Evolutionary conservation across 179 eudicot species (phyloP).

Genomic region (Vitellaria paradoxa): DNA sequence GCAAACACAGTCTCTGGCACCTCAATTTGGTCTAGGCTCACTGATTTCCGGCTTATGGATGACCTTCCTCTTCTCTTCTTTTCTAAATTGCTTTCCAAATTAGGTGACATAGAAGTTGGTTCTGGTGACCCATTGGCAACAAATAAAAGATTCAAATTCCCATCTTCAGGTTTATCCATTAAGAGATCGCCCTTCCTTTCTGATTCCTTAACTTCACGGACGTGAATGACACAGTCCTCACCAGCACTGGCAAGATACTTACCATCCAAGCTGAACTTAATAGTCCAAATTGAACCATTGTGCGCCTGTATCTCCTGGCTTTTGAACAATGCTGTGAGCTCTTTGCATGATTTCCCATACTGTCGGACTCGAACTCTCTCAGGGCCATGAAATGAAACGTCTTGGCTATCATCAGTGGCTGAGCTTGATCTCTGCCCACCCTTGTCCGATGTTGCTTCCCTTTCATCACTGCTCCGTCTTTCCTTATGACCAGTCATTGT

Average conservation of each 20-base stretch:
- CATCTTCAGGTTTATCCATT: constrained; percentile 73
- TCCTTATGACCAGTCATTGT: constrained; percentile 65
- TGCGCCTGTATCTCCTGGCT: constrained; percentile 91
- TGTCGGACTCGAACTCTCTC: constrained; percentile 77
- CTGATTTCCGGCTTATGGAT: constrained; percentile 75
- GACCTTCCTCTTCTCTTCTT: constrained; percentile 78
- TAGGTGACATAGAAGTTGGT: constrained; percentile 47
- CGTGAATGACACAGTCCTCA: constrained; percentile 87
- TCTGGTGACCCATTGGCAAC: constrained; percentile 80
- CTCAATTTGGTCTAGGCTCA: constrained; percentile 67
- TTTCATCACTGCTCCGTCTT: constrained; percentile 75
- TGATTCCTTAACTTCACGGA: constrained; percentile 74
- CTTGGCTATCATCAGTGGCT: constrained; percentile 95
- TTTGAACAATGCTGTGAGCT: constrained; percentile 64
- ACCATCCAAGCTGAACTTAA: constrained; percentile 87
- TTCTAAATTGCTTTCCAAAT: constrained; percentile 48
- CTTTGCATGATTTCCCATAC: constrained; percentile 81
- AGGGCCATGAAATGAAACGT: constrained; percentile 72
- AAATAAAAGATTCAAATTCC: constrained; percentile 57
- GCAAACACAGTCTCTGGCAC: constrained; percentile 86
- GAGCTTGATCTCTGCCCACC: constrained; percentile 92
- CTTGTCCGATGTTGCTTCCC: constrained; percentile 84
- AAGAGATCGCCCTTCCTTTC: constrained; percentile 78
- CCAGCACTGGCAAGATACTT: constrained; percentile 93
- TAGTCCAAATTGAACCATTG: constrained; percentile 84